These are phyloP conservation scores for Sanguinoderma infundibulare DNA, from an alignment of 1,284 basidiomycete genomes.

Conservation along the genomic window DNA sequence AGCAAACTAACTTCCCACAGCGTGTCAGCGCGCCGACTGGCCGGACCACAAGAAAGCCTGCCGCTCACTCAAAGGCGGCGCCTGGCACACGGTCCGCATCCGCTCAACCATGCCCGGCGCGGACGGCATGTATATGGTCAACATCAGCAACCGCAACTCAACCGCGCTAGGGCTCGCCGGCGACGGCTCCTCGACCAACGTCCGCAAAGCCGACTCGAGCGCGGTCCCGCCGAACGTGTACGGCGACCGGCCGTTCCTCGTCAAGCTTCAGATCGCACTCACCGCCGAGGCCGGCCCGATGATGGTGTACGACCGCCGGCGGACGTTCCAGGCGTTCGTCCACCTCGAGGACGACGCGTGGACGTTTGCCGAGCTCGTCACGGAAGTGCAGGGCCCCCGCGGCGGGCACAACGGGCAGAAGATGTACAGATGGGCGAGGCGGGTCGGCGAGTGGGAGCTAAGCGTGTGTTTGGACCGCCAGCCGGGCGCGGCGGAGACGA, in stretches of 20 bases:
- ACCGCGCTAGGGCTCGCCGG: not conserved
- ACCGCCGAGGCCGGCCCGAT: slow-evolving; percentile 21
- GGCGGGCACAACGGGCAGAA: slow-evolving; percentile 30
- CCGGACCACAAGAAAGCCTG: slow-evolving; percentile 43
- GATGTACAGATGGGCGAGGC: slow-evolving; percentile 39
- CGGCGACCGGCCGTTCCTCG: slow-evolving; percentile 41
- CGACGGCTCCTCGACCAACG: not conserved
- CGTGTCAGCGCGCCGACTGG: slow-evolving; percentile 47
- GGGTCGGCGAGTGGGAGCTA: slow-evolving; percentile 33
- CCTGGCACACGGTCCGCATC: slow-evolving; percentile 41
- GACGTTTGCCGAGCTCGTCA: slow-evolving; percentile 25
- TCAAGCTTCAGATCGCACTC: slow-evolving; percentile 43
- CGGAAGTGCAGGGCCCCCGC: slow-evolving; percentile 24
- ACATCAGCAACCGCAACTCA: slow-evolving; percentile 20
- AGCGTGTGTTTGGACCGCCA: slow-evolving; percentile 33
- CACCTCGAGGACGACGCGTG: slow-evolving; percentile 9
- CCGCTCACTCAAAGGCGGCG: slow-evolving; percentile 43
- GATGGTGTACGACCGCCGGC: slow-evolving; percentile 46
- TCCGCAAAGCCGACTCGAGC: not conserved
- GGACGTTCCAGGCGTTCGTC: slow-evolving; percentile 41
- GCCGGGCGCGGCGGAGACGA: slow-evolving; percentile 22
- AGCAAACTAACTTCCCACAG: no score
- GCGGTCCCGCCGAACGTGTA: slow-evolving; percentile 38
- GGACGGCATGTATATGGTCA: slow-evolving; percentile 14
- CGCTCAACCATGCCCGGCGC: slow-evolving; percentile 13